Percentiles rank a stretch among this genome's conserved stretches.
Evolutionary conservation across 2,329 filamentous ascomycete genomes (phyloP).

Genomic region (Phialocephala sp.): DNA sequence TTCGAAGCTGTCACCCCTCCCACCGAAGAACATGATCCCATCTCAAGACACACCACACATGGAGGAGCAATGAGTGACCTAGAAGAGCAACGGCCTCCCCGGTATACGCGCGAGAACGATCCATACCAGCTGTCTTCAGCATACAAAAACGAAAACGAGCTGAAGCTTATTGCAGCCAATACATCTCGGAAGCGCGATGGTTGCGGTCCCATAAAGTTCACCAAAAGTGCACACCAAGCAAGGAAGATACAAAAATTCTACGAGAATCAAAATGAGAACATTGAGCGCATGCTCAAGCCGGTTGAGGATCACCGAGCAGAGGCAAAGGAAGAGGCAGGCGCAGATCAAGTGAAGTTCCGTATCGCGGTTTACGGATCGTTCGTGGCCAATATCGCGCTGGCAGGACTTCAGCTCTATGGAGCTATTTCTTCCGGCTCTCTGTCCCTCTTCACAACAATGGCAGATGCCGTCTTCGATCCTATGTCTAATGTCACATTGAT

Average conservation of each 20-base stretch:
- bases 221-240: slow-evolving; percentile 47
- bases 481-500: slow-evolving; percentile 88
- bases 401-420: slow-evolving; percentile 85
- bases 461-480: slow-evolving; percentile 92
- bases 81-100: slow-evolving; percentile 45
- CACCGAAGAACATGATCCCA: slow-evolving; percentile 38
- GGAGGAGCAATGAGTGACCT: slow-evolving; percentile 46
- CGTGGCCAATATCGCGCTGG: slow-evolving; percentile 78
- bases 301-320: slow-evolving; percentile 89
- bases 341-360: slow-evolving; percentile 78
- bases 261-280: slow-evolving; percentile 89
- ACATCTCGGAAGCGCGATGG: slow-evolving; percentile 75
- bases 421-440: slow-evolving; percentile 88
- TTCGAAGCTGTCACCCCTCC: slow-evolving; percentile 44
- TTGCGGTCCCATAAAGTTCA: slow-evolving; percentile 45
- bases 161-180: slow-evolving; percentile 80
- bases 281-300: slow-evolving; percentile 87
- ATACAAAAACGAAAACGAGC: slow-evolving; percentile 78
- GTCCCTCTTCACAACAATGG: slow-evolving; percentile 97
- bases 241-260: slow-evolving; percentile 77
- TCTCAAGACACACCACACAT: slow-evolving; percentile 36
- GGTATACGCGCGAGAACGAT: slow-evolving; percentile 63
- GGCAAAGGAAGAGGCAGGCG: slow-evolving; percentile 75
- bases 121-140: slow-evolving; percentile 79
- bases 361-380: slow-evolving; percentile 73